These are phyloP conservation scores for Syzygium malaccense DNA, from an alignment of 441 rosid genomes.

Conservation along the genomic window DNA sequence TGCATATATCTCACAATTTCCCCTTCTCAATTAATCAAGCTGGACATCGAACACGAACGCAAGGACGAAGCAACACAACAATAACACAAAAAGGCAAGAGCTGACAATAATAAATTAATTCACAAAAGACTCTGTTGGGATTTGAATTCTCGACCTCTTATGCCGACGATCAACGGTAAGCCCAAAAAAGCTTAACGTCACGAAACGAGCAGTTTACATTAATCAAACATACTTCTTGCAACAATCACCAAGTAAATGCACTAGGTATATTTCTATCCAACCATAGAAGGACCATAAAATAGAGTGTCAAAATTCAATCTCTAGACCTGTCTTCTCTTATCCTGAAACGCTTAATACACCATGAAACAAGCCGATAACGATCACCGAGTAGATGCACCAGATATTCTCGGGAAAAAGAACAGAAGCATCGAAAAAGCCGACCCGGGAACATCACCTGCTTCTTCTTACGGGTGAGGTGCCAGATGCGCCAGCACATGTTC, in stretches of 20 bases:
- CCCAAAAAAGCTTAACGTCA: neutral
- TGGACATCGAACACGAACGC: neutral
- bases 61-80: neutral
- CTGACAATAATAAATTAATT: neutral
- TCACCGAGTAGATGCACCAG: neutral
- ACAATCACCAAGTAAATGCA: neutral
- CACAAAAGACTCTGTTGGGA: neutral
- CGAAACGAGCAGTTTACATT: neutral
- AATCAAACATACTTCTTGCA: neutral
- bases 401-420: neutral
- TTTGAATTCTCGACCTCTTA: neutral
- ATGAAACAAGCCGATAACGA: neutral
- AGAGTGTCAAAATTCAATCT: neutral
- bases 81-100: neutral
- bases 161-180: neutral
- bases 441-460: constrained; percentile 57
- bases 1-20: neutral
- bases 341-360: neutral
- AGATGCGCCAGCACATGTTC: constrained; percentile 99
- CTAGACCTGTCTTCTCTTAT: neutral
- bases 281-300: neutral
- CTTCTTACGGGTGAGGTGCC: constrained; percentile 99
- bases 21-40: neutral
- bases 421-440: neutral
- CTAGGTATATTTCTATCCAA: neutral